Evolutionary conservation across 495 filamentous ascomycete genomes (phyloP), one percentile per base, ranked within the genome.

Genomic region (Daldinia vernicosa): DNA sequence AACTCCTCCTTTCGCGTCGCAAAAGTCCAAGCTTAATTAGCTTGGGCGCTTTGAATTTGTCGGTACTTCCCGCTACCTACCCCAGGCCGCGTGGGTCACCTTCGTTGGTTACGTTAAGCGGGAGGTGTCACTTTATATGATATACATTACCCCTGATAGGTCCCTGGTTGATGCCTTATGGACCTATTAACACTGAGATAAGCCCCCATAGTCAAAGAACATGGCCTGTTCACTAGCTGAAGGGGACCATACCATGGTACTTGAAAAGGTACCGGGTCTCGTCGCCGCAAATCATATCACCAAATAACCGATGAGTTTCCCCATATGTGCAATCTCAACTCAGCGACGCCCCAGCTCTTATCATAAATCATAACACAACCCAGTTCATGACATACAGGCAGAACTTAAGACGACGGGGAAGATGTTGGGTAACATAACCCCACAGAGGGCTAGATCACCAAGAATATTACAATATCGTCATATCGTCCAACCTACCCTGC

Each of bases 31-130:
- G 37, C 60, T 30, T 37, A 50, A 37, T 69, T 51, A 50, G 69
- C 28, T 55, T 40, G 15, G 50, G 55, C 26, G 37, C 61, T 57
- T 64, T 65, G 33, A 9, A 35, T 57, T 57, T 40, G 12, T 45
- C 54, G 56, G 50, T 69, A 64, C 60, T 19, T 63, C 39, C 65
- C 55, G 56, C 43, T 72, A 66, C 65, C 43, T 72, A 66, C 65
- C 70, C 66, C 55, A 72, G 65, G 65, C 52, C 45, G 22, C 56
- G 19, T 73, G 61, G 60, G 56, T 27, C 60, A 37, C 58, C 28
- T 56, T 55, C 15, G 43, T 55, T 73, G 57, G 60, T 60, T 33
- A 69, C 17, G 52, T 19, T 33, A 59, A 61, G 26, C 51, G 33
- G 33, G 28, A 47, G 64, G 61, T 63, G 66, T 58, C 32, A 63